Evolutionary conservation across 768 basidiomycete genomes (phyloP), one percentile per base, ranked within the genome.

Genomic region (Lactarius indigo): DNA sequence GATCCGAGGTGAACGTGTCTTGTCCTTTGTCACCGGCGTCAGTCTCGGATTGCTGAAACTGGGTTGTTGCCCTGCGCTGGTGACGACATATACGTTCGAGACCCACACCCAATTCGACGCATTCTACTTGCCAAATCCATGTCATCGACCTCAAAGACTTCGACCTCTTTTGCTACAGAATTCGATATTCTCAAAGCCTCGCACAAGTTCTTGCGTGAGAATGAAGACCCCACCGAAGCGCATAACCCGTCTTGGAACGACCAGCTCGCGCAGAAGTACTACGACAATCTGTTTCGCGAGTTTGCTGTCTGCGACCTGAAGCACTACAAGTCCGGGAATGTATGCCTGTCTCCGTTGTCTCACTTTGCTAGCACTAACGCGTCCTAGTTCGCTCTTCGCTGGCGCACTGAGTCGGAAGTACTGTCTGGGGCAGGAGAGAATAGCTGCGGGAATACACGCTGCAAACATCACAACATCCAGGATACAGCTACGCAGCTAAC

Each of bases 381-480:
- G 8, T 59, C 68, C 28, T 68, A 95, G 89, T 90, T 98, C 74
- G 87, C 94, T 0, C 83, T 98, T 5, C 88, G 96, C 17, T 98
- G 96, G 96, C 83, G 96, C 39, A 95, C 95, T 0, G 95, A 97
- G 73, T 79, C 83, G 2, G 96, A 98, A 77, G 95, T 98, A 17
- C 79, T 98, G 2, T 84, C 86, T 0, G 92, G 91, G 28, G 84
- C 87, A 3, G 96, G 95, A 3, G 92, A 97, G 75, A 84, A 85
- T 4, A 91, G 92, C 0, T 98, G 96, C 73, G 96, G 85, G 1
- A 96, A 96, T 69, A 86, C 92, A 26, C 91, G 95, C 28, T 98
- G 96, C 73, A 77, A 81, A 59, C 83, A 95, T 68, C 78, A 81
- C 59, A 70, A 69, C 17, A 66, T 72, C 33, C 59, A 71, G 69